Percentiles rank a stretch among this genome's conserved stretches.
These are phyloP conservation scores for Cornus kousa DNA, from an alignment of 148 eudicot genomes.

Conservation along the genomic window DNA sequence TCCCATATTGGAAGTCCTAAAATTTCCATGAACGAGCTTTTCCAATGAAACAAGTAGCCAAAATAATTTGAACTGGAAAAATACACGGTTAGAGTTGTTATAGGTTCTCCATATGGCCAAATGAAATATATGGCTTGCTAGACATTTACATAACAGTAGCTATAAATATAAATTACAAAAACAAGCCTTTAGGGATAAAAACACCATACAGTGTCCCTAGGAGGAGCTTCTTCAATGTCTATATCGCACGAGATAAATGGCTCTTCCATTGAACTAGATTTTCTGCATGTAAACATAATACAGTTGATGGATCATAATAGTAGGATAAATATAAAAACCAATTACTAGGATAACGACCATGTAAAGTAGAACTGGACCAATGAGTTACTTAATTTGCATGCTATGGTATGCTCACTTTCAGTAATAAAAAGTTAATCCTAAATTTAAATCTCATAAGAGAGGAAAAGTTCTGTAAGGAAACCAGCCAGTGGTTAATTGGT, in stretches of 20 bases:
- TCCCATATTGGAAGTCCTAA: neutral
- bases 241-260: conserved; percentile 47
- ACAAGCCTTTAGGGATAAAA: too few relatives aligned
- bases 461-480: neutral
- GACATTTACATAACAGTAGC: too few relatives aligned
- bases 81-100: too few relatives aligned
- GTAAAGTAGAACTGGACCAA: neutral
- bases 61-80: neutral
- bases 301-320: neutral
- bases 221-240: conserved; percentile 49
- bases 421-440: too few relatives aligned
- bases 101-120: too few relatives aligned
- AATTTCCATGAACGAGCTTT: too few relatives aligned
- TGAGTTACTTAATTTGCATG: too few relatives aligned
- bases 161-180: too few relatives aligned
- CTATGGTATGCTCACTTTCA: too few relatives aligned
- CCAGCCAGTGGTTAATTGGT: neutral
- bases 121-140: too few relatives aligned
- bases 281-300: conserved; percentile 20
- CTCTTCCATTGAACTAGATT: conserved; percentile 43
- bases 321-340: neutral
- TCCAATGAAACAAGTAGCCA: neutral
- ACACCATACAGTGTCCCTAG: conserved; percentile 38
- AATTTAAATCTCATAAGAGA: neutral
- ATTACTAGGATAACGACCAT: neutral